Evolutionary conservation across 306 rosid species (phyloP).

Genomic region (Casuarina cunninghamiana): DNA sequence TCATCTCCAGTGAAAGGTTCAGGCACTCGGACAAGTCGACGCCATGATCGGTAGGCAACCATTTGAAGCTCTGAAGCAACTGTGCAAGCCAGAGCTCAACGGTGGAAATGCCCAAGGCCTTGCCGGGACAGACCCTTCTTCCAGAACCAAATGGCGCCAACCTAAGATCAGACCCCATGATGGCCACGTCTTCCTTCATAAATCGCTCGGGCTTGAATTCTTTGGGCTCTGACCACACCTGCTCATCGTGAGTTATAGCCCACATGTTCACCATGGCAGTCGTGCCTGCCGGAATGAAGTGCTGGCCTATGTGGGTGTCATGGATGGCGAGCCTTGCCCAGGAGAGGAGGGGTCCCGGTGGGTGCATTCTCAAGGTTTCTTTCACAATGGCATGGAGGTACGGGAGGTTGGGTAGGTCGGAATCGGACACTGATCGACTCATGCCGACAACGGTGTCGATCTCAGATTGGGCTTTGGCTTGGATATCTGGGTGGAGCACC

Average conservation of each 20-base stretch:
- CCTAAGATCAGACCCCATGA: constrained; percentile 70
- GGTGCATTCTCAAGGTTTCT: constrained; percentile 69
- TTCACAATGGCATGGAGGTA: constrained; percentile 70
- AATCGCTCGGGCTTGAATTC: constrained; percentile 63
- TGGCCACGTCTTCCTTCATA: constrained; percentile 25
- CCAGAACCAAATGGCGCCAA: constrained; percentile 83
- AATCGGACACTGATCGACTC: constrained; percentile 30
- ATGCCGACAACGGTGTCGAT: constrained; percentile 36
- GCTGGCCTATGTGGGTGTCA: constrained; percentile 50
- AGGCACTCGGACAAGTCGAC: constrained; percentile 59
- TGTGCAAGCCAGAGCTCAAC: constrained; percentile 77
- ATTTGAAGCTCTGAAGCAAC: constrained; percentile 56
- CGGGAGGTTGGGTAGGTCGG: constrained; percentile 53
- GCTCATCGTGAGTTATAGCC: constrained; percentile 62
- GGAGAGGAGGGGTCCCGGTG: constrained; percentile 79
- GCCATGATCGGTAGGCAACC: constrained; percentile 30
- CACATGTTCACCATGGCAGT: constrained; percentile 89
- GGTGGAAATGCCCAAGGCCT: constrained; percentile 74
- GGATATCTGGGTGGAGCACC: constrained; percentile 78
- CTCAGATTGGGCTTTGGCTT: constrained; percentile 57
- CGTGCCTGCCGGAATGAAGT: constrained; percentile 61
- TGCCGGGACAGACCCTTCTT: constrained; percentile 78
- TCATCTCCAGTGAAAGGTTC: constrained; percentile 86
- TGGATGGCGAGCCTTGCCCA: constrained; percentile 80
- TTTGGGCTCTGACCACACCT: constrained; percentile 48